Percentiles rank a stretch among this genome's conserved stretches.
Conservation (phyloP, 805 yeast genomes). For the Pichia gijzeniarum region DNA sequence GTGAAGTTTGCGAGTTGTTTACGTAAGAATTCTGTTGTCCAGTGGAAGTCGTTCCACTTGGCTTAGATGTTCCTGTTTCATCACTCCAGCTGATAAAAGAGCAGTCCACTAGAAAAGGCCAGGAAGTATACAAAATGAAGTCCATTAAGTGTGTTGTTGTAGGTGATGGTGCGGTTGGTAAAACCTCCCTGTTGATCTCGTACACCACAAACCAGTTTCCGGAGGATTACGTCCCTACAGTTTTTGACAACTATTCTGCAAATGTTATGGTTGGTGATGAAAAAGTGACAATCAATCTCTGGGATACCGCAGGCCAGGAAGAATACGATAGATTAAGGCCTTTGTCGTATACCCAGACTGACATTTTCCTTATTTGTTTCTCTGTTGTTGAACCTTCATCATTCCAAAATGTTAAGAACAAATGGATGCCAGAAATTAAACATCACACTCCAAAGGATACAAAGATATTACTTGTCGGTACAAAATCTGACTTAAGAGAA, state of each 20-base stretch:
- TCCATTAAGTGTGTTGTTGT: conserved; percentile 89
- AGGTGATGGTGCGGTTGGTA: conserved; percentile 96
- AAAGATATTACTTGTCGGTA: conserved; percentile 71
- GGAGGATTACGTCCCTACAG: conserved; percentile 90
- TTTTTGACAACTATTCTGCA: conserved; percentile 87
- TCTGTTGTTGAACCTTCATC: conserved; percentile 77
- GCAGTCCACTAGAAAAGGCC: background rate
- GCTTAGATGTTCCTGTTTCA: too few relatives aligned
- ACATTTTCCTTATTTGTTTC: conserved; percentile 79
- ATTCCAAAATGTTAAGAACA: conserved; percentile 71
- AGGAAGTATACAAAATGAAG: conserved; percentile 43
- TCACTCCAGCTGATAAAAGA: too few relatives aligned
- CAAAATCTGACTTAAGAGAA: conserved; percentile 82
- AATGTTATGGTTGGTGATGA: conserved; percentile 77
- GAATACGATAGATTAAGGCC: conserved; percentile 90
- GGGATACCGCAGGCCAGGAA: conserved; percentile 97
- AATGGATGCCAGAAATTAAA: conserved; percentile 81
- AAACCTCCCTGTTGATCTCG: conserved; percentile 79
- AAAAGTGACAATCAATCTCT: conserved; percentile 76
- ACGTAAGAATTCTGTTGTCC: too few relatives aligned
- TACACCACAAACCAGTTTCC: conserved; percentile 92
- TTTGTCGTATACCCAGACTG: conserved; percentile 86
- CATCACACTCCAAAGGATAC: conserved; percentile 75
- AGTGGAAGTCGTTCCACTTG: too few relatives aligned
- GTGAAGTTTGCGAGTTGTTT: too few relatives aligned